Evolutionary conservation across 345 rosid genomes (phyloP).

Genomic region (Melastoma malabathricum): DNA sequence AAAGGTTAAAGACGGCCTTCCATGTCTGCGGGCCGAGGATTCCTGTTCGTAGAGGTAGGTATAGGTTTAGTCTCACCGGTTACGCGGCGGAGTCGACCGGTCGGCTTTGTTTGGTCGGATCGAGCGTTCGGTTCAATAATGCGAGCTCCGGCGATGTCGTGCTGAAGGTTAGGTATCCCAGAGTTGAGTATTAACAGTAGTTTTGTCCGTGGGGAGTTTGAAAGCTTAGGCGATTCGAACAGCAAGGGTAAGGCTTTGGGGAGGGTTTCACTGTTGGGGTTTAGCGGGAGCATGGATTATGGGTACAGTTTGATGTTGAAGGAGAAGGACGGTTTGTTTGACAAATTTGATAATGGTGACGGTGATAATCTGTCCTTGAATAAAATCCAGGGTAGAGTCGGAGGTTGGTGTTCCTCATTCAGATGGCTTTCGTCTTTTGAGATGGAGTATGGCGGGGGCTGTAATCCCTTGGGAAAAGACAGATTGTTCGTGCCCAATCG

Average conservation of each 20-base stretch:
- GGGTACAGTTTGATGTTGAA: constrained; percentile 33
- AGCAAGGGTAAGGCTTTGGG: constrained; percentile 22
- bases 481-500: constrained; percentile 20
- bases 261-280: constrained; percentile 47
- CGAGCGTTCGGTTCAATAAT: constrained; percentile 19
- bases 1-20: constrained; percentile 18
- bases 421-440: constrained; percentile 18
- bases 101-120: constrained; percentile 80
- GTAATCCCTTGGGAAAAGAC: constrained; percentile 26
- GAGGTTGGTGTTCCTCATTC: constrained; percentile 32
- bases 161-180: constrained; percentile 51
- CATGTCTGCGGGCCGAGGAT: constrained; percentile 39
- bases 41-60: constrained; percentile 19
- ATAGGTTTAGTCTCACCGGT: constrained; percentile 39
- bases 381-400: background rate
- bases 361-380: constrained; percentile 23
- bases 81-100: constrained; percentile 64
- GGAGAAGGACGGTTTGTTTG: constrained; percentile 17
- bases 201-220: constrained; percentile 51
- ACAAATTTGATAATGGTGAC: constrained; percentile 11
- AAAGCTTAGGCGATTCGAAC: constrained; percentile 23
- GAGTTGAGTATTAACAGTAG: constrained; percentile 30
- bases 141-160: constrained; percentile 30
- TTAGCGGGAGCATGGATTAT: constrained; percentile 32
- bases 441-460: constrained; percentile 32